Percentiles rank a stretch among this genome's conserved stretches.
phyloP scores from a whole-genome alignment of 768 basidiomycete species.

The Steccherinum ochraceum region DNA sequence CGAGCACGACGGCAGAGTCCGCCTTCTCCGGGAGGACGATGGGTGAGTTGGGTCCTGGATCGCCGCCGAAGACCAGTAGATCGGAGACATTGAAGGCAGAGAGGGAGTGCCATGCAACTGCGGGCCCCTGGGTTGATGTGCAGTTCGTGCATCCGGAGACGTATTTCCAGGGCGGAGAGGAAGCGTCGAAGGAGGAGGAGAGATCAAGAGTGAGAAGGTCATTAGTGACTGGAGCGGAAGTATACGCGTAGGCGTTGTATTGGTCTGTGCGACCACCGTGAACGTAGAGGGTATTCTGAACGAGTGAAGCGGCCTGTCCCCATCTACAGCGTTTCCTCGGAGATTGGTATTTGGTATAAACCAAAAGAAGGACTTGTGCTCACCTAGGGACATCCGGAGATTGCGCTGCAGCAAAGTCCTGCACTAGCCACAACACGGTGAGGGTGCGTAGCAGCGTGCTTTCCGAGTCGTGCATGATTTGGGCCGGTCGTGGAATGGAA shows the following conservation, averaged over 20 bases:
- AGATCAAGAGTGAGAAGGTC: slow-evolving; percentile 70
- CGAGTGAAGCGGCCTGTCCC: slow-evolving; percentile 67
- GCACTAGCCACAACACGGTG: slow-evolving; percentile 9
- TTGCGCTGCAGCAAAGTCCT: slow-evolving; percentile 11
- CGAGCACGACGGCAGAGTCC: slow-evolving; percentile 61
- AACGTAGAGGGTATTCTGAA: slow-evolving; percentile 57
- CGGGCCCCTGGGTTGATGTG: slow-evolving; percentile 45
- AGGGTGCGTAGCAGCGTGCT: background rate
- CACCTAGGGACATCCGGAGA: slow-evolving; percentile 20
- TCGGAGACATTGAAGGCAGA: slow-evolving; percentile 52
- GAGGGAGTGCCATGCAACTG: slow-evolving; percentile 75
- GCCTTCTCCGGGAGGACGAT: slow-evolving; percentile 41
- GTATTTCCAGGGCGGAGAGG: slow-evolving; percentile 64
- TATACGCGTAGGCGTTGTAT: slow-evolving; percentile 61
- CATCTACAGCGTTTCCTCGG: too few relatives aligned
- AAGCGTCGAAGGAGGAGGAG: slow-evolving; percentile 47
- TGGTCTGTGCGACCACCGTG: slow-evolving; percentile 79
- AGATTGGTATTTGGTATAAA: background rate
- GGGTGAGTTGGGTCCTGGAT: slow-evolving; percentile 53
- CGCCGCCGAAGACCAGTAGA: slow-evolving; percentile 70
- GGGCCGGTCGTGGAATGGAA: too few relatives aligned
- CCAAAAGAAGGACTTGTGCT: too few relatives aligned
- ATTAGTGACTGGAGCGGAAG: slow-evolving; percentile 64
- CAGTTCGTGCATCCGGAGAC: slow-evolving; percentile 41
- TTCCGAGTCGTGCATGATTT: background rate